A percentile compares a stretch with the other conserved stretches of the same genome.
Evolutionary conservation across 345 rosid genomes (phyloP).

Genomic region (Populus pruinosa): DNA sequence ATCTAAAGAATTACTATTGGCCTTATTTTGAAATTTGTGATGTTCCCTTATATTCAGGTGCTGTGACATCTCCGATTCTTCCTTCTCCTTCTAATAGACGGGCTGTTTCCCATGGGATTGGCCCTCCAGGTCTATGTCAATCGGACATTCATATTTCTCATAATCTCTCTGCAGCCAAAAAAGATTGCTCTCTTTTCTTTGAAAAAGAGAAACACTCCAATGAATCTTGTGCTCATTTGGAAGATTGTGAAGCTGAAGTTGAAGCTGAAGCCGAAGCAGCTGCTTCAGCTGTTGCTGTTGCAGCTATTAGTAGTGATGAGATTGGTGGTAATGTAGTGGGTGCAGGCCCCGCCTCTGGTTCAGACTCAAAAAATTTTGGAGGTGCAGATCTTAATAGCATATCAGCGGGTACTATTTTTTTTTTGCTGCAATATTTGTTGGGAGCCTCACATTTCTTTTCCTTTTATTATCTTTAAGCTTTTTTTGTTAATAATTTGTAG

Average conservation of each 20-base stretch:
- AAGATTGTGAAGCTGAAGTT: constrained; percentile 77
- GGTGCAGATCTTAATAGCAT: constrained; percentile 47
- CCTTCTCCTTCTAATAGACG: constrained; percentile 51
- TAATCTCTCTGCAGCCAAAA: constrained; percentile 42
- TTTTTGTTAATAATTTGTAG: constrained; percentile 35
- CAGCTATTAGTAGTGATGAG: constrained; percentile 87
- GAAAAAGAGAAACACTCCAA: constrained; percentile 56
- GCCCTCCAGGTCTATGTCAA: constrained; percentile 52
- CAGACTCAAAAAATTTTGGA: constrained; percentile 59
- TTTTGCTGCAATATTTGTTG: not conserved
- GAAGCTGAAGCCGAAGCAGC: constrained; percentile 91
- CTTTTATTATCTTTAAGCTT: not conserved
- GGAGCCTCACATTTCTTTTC: constrained; percentile 2
- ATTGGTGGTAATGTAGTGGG: constrained; percentile 47
- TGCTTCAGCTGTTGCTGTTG: constrained; percentile 90
- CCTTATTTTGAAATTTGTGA: constrained; percentile 7
- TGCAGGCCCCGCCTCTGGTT: constrained; percentile 42
- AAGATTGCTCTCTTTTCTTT: constrained; percentile 55
- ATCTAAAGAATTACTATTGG: not conserved
- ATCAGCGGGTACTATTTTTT: constrained; percentile 31
- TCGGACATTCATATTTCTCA: constrained; percentile 45
- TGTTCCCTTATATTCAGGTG: constrained; percentile 50
- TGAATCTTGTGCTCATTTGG: constrained; percentile 53
- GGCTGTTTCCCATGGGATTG: constrained; percentile 52
- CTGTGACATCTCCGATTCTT: constrained; percentile 80